These are phyloP conservation scores for Salix dunnii DNA, from an alignment of 345 rosid genomes.

Conservation along the genomic window DNA sequence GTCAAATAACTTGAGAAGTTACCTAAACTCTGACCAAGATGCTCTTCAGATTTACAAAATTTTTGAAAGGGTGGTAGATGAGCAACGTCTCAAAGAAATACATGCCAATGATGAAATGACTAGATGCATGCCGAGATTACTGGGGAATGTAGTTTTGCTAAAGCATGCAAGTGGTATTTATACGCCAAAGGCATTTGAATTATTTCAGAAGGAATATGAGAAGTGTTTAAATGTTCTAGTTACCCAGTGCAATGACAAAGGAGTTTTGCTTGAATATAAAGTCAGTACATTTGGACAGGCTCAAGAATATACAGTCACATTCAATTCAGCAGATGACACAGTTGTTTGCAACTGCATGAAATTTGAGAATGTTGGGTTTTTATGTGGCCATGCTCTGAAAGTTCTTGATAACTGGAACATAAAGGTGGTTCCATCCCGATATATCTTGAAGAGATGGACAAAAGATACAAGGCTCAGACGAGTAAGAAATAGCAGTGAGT, in stretches of 20 bases:
- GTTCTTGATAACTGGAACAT: conserved; percentile 36
- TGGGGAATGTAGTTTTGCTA: background rate
- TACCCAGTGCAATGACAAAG: conserved; percentile 24
- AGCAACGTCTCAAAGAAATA: background rate
- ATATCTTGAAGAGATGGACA: conserved; percentile 41
- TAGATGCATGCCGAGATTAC: background rate
- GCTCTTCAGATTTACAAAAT: background rate
- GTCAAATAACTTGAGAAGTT: background rate
- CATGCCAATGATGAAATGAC: conserved; percentile 4
- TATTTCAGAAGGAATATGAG: conserved; percentile 3
- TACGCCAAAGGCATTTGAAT: background rate
- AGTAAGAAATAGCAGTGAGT: conserved; percentile 8
- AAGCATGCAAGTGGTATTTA: conserved; percentile 9
- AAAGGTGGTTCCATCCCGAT: conserved; percentile 30
- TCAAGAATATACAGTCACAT: conserved; percentile 22
- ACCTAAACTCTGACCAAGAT: background rate
- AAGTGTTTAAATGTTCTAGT: conserved; percentile 26
- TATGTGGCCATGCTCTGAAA: conserved; percentile 35
- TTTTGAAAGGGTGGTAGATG: background rate
- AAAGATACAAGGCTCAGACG: conserved; percentile 28
- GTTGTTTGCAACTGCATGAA: conserved; percentile 31
- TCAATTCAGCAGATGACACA: conserved; percentile 23
- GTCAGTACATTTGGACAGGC: conserved; percentile 24
- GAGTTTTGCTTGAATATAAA: conserved; percentile 21
- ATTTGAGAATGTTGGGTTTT: conserved; percentile 37